phyloP scores from a whole-genome alignment of 2,329 filamentous ascomycete species.

The Verruconis gallopava region DNA sequence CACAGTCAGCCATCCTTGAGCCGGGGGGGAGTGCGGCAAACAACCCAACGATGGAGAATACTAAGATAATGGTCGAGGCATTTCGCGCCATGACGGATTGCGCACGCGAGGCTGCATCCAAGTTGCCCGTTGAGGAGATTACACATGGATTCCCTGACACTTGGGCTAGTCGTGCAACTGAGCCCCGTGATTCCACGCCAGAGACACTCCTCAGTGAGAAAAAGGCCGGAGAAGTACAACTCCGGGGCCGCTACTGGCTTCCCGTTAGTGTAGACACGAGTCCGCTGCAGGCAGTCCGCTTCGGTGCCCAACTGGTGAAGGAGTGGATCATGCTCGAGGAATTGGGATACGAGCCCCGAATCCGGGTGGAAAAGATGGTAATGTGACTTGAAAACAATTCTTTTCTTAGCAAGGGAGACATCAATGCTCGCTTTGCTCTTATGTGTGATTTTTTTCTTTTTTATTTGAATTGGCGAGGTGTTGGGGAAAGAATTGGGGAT shows the following conservation, averaged over 20 bases:
- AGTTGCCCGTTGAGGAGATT: constrained; percentile 23
- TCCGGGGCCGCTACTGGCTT: constrained; percentile 26
- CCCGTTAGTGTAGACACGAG: constrained; percentile 28
- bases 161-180: constrained; percentile 18
- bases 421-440: no score
- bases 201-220: constrained; percentile 23
- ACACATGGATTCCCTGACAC: constrained; percentile 25
- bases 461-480: no score
- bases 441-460: no score
- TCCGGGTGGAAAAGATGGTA: no score
- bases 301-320: constrained; percentile 27
- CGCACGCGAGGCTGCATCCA: constrained; percentile 8
- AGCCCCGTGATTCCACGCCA: constrained; percentile 4
- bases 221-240: constrained; percentile 20
- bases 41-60: not conserved
- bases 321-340: constrained; percentile 25
- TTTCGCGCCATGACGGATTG: not conserved
- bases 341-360: constrained; percentile 7
- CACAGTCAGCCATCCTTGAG: not conserved
- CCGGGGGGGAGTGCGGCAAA: not conserved
- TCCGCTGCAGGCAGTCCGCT: constrained; percentile 31
- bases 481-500: no score
- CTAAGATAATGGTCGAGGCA: not conserved
- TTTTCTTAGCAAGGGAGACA: no score
- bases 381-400: no score